Evolutionary conservation across 164 flowering plant genomes (phyloP), one percentile per base, ranked within the genome.

Genomic region (Chloranthus sessilifolius): DNA sequence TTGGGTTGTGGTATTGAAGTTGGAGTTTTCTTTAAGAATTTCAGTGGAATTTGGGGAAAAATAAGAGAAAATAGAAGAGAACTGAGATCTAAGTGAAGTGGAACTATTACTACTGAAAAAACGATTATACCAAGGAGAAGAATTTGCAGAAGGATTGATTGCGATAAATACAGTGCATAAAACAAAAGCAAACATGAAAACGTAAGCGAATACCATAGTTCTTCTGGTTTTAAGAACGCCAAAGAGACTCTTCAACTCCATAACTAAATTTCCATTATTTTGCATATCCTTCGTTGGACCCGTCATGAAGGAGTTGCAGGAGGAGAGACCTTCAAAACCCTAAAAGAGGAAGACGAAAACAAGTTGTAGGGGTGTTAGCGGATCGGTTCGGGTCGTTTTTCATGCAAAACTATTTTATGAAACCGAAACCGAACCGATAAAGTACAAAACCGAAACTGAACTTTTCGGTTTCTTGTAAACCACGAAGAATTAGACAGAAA

Each of bases 221-320:
- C 72, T 70, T n/a, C 58, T 68, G 17, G 85, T 71, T 64, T 61
- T 72, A 49, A 66, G 9, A 24, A 73, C 20, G 12, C 73, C 62
- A 46, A 63, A 47, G 19, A 74, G 44, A 49, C 38, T 53, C 53
- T 66, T 76, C 21, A 83, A 19, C 35, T 89, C 95, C 3, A 81
- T 45, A 19, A 72, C 2, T 17, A 74, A 26, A 5, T 42, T 55
- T 55, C 72, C 73, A 1, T 68, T 73, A 19, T 52, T 39, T 33
- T 73, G 43, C 21, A 45, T 50, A 29, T 78, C 65, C 71, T 89
- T 89, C 0, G 73, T 37, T 22, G 68, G 49, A 20, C 74, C 85
- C 16, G 80, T 83, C 97, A 86, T 83, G 62, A 50, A 33, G 48
- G 47, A 31, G n/a, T n/a, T n/a, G n/a, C n/a, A n/a, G n/a, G n/a